phyloP scores from a whole-genome alignment of 2,329 filamentous ascomycete species.

The Teratosphaeria zuluensis region DNA sequence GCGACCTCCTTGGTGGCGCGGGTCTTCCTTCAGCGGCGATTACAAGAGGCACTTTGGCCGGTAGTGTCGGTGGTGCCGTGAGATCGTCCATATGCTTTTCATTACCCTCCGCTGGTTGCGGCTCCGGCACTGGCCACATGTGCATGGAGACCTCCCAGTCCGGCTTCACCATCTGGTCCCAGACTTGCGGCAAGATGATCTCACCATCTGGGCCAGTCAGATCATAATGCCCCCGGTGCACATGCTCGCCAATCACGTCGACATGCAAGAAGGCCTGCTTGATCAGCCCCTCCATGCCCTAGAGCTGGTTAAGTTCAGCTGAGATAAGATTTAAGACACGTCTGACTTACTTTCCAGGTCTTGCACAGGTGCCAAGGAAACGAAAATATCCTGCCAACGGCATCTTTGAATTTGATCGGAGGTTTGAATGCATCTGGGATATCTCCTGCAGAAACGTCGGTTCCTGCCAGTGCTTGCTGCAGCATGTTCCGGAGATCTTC shows the following conservation, averaged over 20 bases:
- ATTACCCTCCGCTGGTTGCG: too few relatives aligned
- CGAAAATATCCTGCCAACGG: slow-evolving; percentile 80
- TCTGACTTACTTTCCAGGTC: too few relatives aligned
- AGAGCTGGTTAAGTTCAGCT: too few relatives aligned
- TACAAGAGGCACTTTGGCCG: too few relatives aligned
- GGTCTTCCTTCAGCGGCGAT: too few relatives aligned
- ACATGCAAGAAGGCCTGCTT: slow-evolving; percentile 41
- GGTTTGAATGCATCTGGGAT: slow-evolving; percentile 52
- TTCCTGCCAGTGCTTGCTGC: too few relatives aligned
- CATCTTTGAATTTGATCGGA: slow-evolving; percentile 84
- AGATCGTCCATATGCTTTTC: too few relatives aligned
- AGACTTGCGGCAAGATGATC: slow-evolving; percentile 41
- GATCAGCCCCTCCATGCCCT: slow-evolving; percentile 41
- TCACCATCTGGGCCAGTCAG: slow-evolving; percentile 39
- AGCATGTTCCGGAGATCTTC: too few relatives aligned
- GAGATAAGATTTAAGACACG: too few relatives aligned
- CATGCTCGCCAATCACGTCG: slow-evolving; percentile 36
- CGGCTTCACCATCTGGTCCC: slow-evolving; percentile 39
- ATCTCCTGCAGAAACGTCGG: too few relatives aligned
- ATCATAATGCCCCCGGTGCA: slow-evolving; percentile 39
- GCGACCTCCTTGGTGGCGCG: too few relatives aligned
- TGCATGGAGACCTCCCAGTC: slow-evolving; percentile 41
- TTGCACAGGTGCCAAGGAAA: slow-evolving; percentile 81
- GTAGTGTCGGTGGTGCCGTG: too few relatives aligned
- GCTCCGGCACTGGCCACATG: slow-evolving; percentile 39